Conservation (phyloP, 2,329 filamentous ascomycete species). For the Fusarium sp. region DNA sequence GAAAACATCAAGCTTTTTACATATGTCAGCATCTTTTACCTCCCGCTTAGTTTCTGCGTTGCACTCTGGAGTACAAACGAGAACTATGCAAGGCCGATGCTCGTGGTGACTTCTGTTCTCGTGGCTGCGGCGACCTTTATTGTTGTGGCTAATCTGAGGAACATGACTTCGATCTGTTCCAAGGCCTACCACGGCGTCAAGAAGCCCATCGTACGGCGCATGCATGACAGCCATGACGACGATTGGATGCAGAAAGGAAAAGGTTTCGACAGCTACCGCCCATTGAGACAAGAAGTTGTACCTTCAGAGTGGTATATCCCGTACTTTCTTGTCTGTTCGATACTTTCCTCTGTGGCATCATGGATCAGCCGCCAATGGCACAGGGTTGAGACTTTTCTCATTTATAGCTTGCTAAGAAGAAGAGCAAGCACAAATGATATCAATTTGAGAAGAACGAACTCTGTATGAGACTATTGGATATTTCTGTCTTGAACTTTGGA, state of each 20-base stretch:
- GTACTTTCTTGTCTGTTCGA: not conserved
- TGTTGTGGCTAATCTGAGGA: conserved; percentile 2
- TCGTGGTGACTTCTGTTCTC: not conserved
- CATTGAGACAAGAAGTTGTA: conserved; percentile 6
- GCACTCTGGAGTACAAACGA: conserved; percentile 29
- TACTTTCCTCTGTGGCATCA: too few species aligned
- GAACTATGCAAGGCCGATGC: not conserved
- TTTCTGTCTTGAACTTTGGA: not conserved
- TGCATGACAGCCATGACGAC: conserved; percentile 1
- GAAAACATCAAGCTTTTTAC: conserved; percentile 58
- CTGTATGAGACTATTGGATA: not conserved
- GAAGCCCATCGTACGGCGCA: not conserved
- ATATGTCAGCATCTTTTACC: conserved; percentile 59
- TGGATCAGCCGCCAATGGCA: too few species aligned
- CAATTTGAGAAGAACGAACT: not conserved
- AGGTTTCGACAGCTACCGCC: conserved; percentile 7
- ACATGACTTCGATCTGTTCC: not conserved
- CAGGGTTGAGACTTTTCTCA: too few species aligned
- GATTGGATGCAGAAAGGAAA: not conserved
- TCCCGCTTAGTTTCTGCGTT: conserved; percentile 55
- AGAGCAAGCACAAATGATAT: not conserved
- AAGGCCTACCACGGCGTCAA: not conserved
- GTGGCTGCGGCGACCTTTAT: conserved; percentile 7
- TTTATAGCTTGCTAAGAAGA: too few species aligned
- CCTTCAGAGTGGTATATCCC: conserved; percentile 17